Conservation (phyloP, 2,329 filamentous ascomycete genomes). For the Fusarium falciforme region DNA sequence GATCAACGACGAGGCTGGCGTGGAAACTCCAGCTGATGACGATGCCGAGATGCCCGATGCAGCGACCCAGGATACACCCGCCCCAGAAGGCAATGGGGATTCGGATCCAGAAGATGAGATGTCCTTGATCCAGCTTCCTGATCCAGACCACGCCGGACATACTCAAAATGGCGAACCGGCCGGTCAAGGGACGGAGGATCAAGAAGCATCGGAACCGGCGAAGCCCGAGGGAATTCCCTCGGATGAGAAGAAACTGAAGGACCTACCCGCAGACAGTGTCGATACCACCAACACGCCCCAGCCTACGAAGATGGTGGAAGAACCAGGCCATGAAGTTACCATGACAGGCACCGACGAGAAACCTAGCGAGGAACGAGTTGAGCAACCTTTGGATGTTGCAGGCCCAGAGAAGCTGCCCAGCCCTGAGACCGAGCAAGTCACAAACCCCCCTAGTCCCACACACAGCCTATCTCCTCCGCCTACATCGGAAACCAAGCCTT, state of each 20-base stretch:
- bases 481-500: constrained; percentile 63
- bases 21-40: constrained; percentile 26
- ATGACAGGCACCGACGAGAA: constrained; percentile 44
- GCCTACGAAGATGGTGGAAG: not conserved
- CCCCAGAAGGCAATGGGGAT: constrained; percentile 38
- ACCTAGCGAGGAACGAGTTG: constrained; percentile 32
- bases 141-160: constrained; percentile 31
- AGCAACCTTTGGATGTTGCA: constrained; percentile 31
- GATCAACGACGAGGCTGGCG: constrained; percentile 56
- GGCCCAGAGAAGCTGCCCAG: constrained; percentile 49
- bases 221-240: not conserved
- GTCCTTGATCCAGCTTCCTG: constrained; percentile 47
- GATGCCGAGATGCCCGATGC: constrained; percentile 41
- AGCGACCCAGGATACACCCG: not conserved
- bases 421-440: constrained; percentile 57
- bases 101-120: constrained; percentile 49
- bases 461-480: constrained; percentile 58
- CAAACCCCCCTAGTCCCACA: constrained; percentile 56
- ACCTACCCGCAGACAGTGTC: not conserved
- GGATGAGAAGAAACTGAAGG: not conserved
- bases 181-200: not conserved
- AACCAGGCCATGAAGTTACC: constrained; percentile 42
- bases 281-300: not conserved
- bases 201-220: not conserved
- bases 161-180: constrained; percentile 7